Base-by-base conservation (phyloP, 345 rosid genomes). In the Geranium brycei region DNA sequence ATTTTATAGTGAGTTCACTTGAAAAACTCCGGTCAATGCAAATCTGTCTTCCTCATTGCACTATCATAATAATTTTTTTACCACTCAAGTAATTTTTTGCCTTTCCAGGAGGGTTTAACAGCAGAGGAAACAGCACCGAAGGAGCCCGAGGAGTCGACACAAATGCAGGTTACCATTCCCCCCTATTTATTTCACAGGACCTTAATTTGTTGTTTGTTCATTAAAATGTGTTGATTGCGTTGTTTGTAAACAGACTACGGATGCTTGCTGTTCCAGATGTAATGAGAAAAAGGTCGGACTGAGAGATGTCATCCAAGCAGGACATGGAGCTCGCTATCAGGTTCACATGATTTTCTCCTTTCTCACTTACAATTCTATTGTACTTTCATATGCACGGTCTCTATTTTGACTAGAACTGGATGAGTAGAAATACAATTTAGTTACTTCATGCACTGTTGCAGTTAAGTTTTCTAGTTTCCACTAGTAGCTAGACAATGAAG, bases 291-390 rank as follows among this genome's bases (percentile, higher is more conserved):
- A 84, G 72, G 99, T 91, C 0, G 93, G 96, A 14, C 66, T 91
- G 65, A 78, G 88, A 74, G 99, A 95, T 76, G 87, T 95, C 64
- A 95, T 95, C 78, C 97, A 91, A 77, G 96, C 97, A 58, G 97
- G 99, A 60, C 95, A 84, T 65, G 95, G 92, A 53, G 96, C 83
- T 74, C 91, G 97, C 64, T 95, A 95, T 71, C 91, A 95, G 97
- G 99, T 93, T 62, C 23, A 19, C 59, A 19, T 65, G 38, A 47
- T 47, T 47, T 47, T 47, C 0, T 13, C 14, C 15, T 11, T 13
- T 47, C 11, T 47, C 53, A 8, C 53, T 2, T 47, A 10, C 53
- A 47, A 3, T 6, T 47, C 53, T 13, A 47, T 47, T 47, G 0
- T 47, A 47, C 53, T 47, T 58, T 19, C n/a, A n/a, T n/a, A 28